Percentiles rank a stretch among this genome's conserved stretches.
Evolutionary conservation across 306 rosid species (phyloP).

Genomic region (Herpetospermum pedunculosum): DNA sequence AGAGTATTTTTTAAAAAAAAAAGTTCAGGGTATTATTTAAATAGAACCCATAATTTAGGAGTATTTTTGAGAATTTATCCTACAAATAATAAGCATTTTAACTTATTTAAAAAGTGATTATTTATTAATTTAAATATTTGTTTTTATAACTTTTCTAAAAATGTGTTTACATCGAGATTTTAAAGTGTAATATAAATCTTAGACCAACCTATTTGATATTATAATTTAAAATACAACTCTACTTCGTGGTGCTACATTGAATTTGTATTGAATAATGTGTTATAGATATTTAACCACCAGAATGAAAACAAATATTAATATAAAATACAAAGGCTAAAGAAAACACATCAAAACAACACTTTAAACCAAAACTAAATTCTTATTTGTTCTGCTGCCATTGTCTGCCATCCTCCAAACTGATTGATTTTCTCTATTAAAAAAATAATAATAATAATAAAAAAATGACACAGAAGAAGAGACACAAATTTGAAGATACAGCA

Average conservation of each 20-base stretch:
- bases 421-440: not conserved
- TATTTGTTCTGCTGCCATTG: conserved; percentile 1
- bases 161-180: no score
- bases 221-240: not conserved
- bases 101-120: no score
- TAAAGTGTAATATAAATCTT: no score
- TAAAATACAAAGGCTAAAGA: not conserved
- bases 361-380: not conserved
- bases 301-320: not conserved
- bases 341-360: not conserved
- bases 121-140: no score
- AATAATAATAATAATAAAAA: not conserved
- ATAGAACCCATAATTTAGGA: no score
- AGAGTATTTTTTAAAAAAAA: no score
- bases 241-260: not conserved
- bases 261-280: not conserved
- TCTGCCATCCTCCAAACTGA: conserved; percentile 2
- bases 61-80: no score
- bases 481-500: not conserved
- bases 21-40: no score
- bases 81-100: no score
- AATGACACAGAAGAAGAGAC: not conserved
- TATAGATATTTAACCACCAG: not conserved
- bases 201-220: not conserved
- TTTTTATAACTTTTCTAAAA: no score